phyloP scores from a whole-genome alignment of 495 filamentous ascomycete species.

The Aspergillus indologenus region DNA sequence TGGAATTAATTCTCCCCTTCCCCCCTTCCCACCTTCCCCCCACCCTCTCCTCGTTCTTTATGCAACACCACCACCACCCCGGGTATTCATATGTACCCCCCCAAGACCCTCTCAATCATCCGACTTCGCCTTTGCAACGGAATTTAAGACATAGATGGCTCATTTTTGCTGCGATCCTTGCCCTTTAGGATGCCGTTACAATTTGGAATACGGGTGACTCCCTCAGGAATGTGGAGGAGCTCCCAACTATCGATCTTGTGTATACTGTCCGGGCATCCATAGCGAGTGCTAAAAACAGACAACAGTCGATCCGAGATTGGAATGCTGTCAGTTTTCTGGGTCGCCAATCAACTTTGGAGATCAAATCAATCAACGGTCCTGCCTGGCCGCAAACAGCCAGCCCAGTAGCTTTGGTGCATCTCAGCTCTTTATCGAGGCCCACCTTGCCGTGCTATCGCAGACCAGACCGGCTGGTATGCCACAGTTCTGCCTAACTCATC shows the following conservation, averaged over 20 bases:
- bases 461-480: conserved; percentile 3
- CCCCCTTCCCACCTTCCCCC: not conserved
- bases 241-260: not conserved
- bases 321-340: conserved; percentile 12
- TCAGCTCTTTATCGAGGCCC: not conserved
- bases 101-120: not conserved
- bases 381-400: conserved; percentile 7
- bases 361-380: not conserved
- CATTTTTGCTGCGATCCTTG: not conserved
- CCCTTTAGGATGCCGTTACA: not conserved
- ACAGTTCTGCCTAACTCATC: not conserved
- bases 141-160: not conserved
- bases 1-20: not conserved
- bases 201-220: not conserved
- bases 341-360: conserved; percentile 6
- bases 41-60: not conserved
- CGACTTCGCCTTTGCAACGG: not conserved
- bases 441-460: conserved; percentile 2
- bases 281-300: not conserved
- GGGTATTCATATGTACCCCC: not conserved
- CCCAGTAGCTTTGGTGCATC: not conserved
- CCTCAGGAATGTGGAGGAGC: conserved; percentile 5
- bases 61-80: not conserved
- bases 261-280: not conserved
- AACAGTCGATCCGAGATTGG: conserved; percentile 1